Evolutionary conservation across 2,329 filamentous ascomycete genomes (phyloP), one percentile per base, ranked within the genome.

Genomic region (Westerdykella sp.): DNA sequence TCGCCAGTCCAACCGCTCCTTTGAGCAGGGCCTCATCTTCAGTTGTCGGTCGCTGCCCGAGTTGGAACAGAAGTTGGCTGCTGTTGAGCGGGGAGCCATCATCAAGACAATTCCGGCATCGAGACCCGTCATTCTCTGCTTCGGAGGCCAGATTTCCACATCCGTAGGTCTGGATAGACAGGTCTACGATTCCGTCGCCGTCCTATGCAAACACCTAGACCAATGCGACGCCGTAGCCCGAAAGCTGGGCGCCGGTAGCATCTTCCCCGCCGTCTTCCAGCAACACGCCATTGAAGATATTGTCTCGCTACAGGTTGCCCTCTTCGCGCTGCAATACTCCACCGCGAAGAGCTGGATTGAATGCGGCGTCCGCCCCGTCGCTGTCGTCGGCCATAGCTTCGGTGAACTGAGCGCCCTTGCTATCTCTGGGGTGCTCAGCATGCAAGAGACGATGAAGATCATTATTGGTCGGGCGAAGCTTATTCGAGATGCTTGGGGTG

Each of bases 381-480:
- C 49, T 4, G 16, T 59, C 2, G 35, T 63, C 7, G 69, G 69
- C 0, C 69, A 72, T 43, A 69, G 65, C 41, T 62, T 72, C 34
- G 69, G 69, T 5, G 54, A 72, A 42, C 44, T 71, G 1, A 65
- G 67, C 0, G 68, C 66, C 1, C 45, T 70, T 2, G 56, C 54
- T 12, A 49, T 71, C 0, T 58, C 65, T 3, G 66, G 66, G 0
- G 49, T 46, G 0, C 48, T 71, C 1, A 51, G 52, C 2, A 41
- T 71, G 1, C 6, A 48, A 2, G 64, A 71, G 36, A 48, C 50
- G 1, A 14, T 72, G 7, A 60, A 46, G 12, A 6, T 56, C 0
- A 38, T 59, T 18, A 49, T 52, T 2, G 52, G 41, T 1, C 53
- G 70, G 10, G 69, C 1, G 14, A 46, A 70, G 11, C 25, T 71